Conservation (phyloP, 768 basidiomycete species). For the Baorangia bicolor region DNA sequence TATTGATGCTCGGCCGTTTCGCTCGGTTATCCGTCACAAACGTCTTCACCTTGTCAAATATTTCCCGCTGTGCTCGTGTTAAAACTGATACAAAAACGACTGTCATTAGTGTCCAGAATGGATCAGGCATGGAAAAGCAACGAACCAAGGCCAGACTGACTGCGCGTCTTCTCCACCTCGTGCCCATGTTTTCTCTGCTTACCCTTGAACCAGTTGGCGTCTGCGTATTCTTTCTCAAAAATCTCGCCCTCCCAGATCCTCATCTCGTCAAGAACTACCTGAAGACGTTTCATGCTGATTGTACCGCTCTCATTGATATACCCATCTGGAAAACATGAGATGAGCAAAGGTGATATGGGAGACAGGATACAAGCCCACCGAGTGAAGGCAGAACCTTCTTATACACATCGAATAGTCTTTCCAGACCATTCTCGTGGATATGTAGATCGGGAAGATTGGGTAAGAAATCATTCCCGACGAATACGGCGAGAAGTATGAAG, state of each 20-base stretch:
- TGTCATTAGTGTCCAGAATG: neutral
- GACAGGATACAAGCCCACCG: conserved; percentile 39
- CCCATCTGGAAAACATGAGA: conserved; percentile 53
- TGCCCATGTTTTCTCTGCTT: conserved; percentile 78
- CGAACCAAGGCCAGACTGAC: conserved; percentile 63
- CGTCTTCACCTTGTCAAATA: conserved; percentile 75
- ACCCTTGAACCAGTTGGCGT: conserved; percentile 91
- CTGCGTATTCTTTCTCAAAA: conserved; percentile 89
- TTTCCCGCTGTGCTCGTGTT: conserved; percentile 67
- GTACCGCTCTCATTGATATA: conserved; percentile 90
- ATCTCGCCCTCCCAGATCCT: conserved; percentile 83
- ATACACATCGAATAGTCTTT: conserved; percentile 92
- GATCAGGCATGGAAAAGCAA: conserved; percentile 5
- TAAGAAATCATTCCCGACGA: conserved; percentile 97
- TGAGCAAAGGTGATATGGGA: neutral
- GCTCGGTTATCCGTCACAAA: conserved; percentile 60
- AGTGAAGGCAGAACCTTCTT: conserved; percentile 84
- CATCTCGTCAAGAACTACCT: conserved; percentile 88
- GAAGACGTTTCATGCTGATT: conserved; percentile 78
- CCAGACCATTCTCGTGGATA: conserved; percentile 95
- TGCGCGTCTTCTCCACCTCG: conserved; percentile 61
- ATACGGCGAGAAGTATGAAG: conserved; percentile 94
- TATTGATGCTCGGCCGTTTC: conserved; percentile 27
- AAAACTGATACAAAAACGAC: conserved; percentile 47
- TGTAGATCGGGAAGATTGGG: conserved; percentile 96